phyloP scores from a whole-genome alignment of 352 stramenopile genomes.

The Pythium brachiatum region DNA sequence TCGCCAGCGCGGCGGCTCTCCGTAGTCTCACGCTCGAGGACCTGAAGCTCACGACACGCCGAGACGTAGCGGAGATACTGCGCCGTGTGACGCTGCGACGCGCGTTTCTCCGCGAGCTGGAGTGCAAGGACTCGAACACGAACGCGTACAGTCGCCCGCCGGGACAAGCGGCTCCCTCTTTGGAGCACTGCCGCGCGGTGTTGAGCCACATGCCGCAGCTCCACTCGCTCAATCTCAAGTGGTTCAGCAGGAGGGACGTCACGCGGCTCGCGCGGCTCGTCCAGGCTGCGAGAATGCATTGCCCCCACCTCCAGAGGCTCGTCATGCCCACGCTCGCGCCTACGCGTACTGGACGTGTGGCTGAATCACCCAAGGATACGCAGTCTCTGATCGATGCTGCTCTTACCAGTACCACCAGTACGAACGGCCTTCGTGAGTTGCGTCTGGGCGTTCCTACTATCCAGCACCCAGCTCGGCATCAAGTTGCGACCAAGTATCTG shows the following conservation, averaged over 20 bases:
- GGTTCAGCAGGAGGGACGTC: not conserved
- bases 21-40: not conserved
- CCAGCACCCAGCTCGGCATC: not conserved
- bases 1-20: conserved; percentile 2
- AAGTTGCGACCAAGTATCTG: conserved; percentile 2
- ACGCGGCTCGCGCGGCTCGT: not conserved
- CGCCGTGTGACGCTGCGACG: conserved; percentile 4
- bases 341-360: not conserved
- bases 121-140: conserved; percentile 2
- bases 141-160: not conserved
- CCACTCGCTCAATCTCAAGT: conserved; percentile 3
- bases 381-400: conserved; percentile 11
- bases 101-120: conserved; percentile 13
- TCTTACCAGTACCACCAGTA: not conserved
- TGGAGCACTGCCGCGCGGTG: conserved; percentile 8
- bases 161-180: not conserved
- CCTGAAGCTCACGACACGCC: not conserved
- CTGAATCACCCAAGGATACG: not conserved
- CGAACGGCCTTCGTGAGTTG: not conserved
- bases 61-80: conserved; percentile 5
- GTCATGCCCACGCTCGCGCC: conserved; percentile 5
- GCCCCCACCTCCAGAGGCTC: conserved; percentile 6
- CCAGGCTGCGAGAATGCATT: conserved; percentile 1
- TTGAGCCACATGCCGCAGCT: conserved; percentile 12
- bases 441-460: not conserved